Evolutionary conservation across 192 early-diverging fungal genomes (phyloP).

Genomic region (Helicostylum pulchrum): DNA sequence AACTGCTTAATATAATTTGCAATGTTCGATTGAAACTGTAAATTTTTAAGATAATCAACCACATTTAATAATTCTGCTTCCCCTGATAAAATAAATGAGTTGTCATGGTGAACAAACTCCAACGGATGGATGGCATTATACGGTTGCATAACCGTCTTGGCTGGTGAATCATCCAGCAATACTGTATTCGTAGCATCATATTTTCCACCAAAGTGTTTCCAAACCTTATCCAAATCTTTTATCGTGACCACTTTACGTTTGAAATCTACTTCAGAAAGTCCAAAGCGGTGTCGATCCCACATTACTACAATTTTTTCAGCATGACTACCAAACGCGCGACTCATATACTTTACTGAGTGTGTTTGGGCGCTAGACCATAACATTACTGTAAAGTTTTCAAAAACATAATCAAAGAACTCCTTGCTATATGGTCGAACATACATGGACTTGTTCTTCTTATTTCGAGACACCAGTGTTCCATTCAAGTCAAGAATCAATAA

Average conservation of each 20-base stretch:
- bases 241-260: conserved; percentile 44
- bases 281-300: conserved; percentile 59
- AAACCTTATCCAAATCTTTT: conserved; percentile 62
- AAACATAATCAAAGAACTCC: conserved; percentile 54
- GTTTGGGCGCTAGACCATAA: conserved; percentile 70
- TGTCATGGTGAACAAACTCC: conserved; percentile 35
- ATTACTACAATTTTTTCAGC: conserved; percentile 39
- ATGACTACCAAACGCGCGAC: conserved; percentile 41
- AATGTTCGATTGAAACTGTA: conserved; percentile 40
- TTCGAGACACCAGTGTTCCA: conserved; percentile 59
- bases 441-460: conserved; percentile 14
- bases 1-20: conserved; percentile 38
- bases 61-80: conserved; percentile 47
- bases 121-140: conserved; percentile 42
- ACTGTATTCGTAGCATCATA: conserved; percentile 50
- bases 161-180: conserved; percentile 49
- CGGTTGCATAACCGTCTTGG: conserved; percentile 50
- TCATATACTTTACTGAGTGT: conserved; percentile 53
- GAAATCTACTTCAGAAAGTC: conserved; percentile 38
- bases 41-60: conserved; percentile 31
- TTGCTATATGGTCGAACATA: conserved; percentile 47
- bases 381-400: conserved; percentile 62
- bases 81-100: not conserved
- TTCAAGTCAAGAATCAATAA: conserved; percentile 72
- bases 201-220: conserved; percentile 26